phyloP scores from a whole-genome alignment of 2,329 filamentous ascomycete genomes.

The Coniochaeta sp. region DNA sequence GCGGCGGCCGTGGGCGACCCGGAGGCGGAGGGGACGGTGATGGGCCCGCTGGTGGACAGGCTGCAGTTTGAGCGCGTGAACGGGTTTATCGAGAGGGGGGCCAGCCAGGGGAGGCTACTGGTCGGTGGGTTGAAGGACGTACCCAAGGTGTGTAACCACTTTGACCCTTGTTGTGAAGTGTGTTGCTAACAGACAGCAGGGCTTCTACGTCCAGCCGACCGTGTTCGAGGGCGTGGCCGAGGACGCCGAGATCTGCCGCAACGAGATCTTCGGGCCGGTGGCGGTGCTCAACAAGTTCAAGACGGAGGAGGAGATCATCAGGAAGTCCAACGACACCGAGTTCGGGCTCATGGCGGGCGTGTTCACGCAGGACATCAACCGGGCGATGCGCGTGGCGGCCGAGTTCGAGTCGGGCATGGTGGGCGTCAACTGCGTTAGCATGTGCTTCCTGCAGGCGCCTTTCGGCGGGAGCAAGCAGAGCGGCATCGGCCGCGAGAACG shows the following conservation, averaged over 20 bases:
- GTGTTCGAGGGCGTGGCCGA: conserved; percentile 35
- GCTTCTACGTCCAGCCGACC: conserved; percentile 37
- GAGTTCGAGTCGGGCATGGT: conserved; percentile 63
- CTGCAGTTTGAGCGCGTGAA: conserved; percentile 37
- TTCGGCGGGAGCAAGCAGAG: conserved; percentile 45
- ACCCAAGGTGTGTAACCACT: conserved; percentile 23
- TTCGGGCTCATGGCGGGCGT: conserved; percentile 38
- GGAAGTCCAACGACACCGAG: conserved; percentile 46
- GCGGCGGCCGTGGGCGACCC: conserved; percentile 54
- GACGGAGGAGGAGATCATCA: conserved; percentile 46
- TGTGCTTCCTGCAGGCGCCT: conserved; percentile 30
- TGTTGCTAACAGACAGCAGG: conserved; percentile 12
- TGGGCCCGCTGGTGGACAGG: conserved; percentile 49
- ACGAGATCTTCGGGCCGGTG: conserved; percentile 54
- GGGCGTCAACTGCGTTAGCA: conserved; percentile 50
- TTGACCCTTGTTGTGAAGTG: no score
- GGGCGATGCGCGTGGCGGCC: conserved; percentile 46
- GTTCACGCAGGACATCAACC: conserved; percentile 57
- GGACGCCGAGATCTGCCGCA: conserved; percentile 36
- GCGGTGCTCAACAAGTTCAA: conserved; percentile 47
- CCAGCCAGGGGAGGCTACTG: conserved; percentile 26
- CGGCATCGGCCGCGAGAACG: conserved; percentile 41
- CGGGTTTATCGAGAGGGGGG: conserved; percentile 34
- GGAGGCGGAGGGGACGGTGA: conserved; percentile 47
- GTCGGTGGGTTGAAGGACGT: conserved; percentile 30